These are phyloP conservation scores for Monosporascus cannonballus DNA, from an alignment of 2,329 filamentous ascomycete genomes.

Conservation along the genomic window DNA sequence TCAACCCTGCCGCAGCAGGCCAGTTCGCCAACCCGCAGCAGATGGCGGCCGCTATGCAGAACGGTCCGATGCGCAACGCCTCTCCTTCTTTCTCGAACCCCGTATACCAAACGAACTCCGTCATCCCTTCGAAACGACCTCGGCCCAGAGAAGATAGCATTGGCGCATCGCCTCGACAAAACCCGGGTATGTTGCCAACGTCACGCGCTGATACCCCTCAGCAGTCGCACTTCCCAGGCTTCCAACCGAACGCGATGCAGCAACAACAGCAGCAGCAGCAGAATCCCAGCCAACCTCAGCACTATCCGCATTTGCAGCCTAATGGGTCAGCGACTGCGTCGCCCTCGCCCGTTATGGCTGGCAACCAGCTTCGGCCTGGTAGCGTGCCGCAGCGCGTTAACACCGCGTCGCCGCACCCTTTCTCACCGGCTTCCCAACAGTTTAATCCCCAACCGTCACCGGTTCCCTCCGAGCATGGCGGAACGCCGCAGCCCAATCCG, in stretches of 20 bases:
- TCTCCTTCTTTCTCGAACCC: slow-evolving; percentile 74
- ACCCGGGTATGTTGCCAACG: slow-evolving; percentile 65
- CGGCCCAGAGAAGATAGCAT: slow-evolving; percentile 78
- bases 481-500: slow-evolving; percentile 68
- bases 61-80: slow-evolving; percentile 76
- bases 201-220: slow-evolving; percentile 92
- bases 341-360: slow-evolving; percentile 81
- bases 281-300: slow-evolving; percentile 58
- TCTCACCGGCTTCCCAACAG: slow-evolving; percentile 70
- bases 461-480: slow-evolving; percentile 66
- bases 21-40: slow-evolving; percentile 54
- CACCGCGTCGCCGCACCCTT: slow-evolving; percentile 87
- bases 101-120: slow-evolving; percentile 75
- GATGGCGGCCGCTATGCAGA: slow-evolving; percentile 61
- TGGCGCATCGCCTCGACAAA: slow-evolving; percentile 73
- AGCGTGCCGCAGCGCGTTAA: slow-evolving; percentile 74
- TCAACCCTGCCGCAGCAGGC: slow-evolving; percentile 45
- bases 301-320: slow-evolving; percentile 77
- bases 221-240: slow-evolving; percentile 66
- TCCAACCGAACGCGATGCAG: slow-evolving; percentile 58
- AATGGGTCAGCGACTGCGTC: slow-evolving; percentile 78
- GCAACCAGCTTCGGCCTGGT: slow-evolving; percentile 67
- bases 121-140: slow-evolving; percentile 85
- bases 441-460: slow-evolving; percentile 70
- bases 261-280: slow-evolving; percentile 45